Conservation (phyloP, 495 filamentous ascomycete genomes). For the Darksidea phi region DNA sequence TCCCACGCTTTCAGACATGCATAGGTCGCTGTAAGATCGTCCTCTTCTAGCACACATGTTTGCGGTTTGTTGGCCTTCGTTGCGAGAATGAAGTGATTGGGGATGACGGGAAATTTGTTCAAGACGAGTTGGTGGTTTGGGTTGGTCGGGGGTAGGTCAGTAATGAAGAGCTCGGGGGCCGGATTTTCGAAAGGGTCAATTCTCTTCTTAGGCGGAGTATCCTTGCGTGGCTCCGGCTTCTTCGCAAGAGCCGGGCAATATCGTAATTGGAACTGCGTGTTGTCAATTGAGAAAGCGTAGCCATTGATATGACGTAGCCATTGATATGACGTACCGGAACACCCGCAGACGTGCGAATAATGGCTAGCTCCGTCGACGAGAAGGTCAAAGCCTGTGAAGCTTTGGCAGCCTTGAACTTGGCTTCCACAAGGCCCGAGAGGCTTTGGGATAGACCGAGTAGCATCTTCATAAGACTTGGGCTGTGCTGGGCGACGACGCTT, state of each 20-base stretch:
- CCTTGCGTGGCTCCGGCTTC: conserved; percentile 58
- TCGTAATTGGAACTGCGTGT: conserved; percentile 68
- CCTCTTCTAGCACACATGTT: conserved; percentile 63
- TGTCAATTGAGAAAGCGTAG: conserved; percentile 1
- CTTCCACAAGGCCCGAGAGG: conserved; percentile 31
- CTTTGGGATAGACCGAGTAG: conserved; percentile 29
- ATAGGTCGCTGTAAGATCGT: conserved; percentile 65
- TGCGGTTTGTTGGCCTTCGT: conserved; percentile 66
- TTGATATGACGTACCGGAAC: conserved; percentile 38
- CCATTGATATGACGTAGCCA: too few species aligned
- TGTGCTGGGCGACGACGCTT: not conserved
- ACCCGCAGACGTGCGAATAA: conserved; percentile 31
- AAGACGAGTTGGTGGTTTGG: conserved; percentile 67
- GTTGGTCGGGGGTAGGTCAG: conserved; percentile 51
- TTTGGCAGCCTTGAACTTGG: conserved; percentile 35
- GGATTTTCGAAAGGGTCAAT: conserved; percentile 74
- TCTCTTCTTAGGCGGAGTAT: conserved; percentile 47
- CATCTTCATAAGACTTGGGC: conserved; percentile 21
- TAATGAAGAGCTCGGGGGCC: conserved; percentile 59
- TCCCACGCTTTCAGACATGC: conserved; percentile 65
- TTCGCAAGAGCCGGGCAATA: conserved; percentile 74
- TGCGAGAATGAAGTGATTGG: conserved; percentile 75
- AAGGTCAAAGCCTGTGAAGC: conserved; percentile 34
- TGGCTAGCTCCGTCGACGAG: conserved; percentile 37
- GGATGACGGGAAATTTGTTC: conserved; percentile 80